Base-by-base conservation (phyloP, 1,284 basidiomycete species). In the Marasmius sp. region DNA sequence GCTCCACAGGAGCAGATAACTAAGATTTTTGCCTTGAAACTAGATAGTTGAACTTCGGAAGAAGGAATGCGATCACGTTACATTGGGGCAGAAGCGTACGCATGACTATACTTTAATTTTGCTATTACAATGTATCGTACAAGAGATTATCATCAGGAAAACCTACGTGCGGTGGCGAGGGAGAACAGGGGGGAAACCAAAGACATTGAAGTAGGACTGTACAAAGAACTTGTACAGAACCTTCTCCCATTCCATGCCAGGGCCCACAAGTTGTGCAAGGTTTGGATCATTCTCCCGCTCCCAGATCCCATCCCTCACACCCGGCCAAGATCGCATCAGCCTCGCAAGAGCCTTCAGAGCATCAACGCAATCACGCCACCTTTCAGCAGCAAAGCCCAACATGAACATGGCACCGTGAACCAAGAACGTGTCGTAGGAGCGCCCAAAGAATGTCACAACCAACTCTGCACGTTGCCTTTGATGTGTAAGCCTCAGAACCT, bases 291-390 rank as follows among this genome's bases (percentile, higher is more conserved):
- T 45, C 9, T 51, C 51, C 2, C 39, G 14, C 0, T 2, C 11
- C 58, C 58, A 60, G 11, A 54, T 45, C 18, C 16, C 2, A 4
- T 37, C 37, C n/a, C 54, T 60, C 12, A 1, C 38, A 0, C 58
- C 50, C 3, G n/a, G 58, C 58, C 58, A 60, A 36, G 50, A 41
- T 12, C 54, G 6, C 50, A 60, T 53, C 10, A 60, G 7, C 4
- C 1, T 0, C 38, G 49, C 50, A 16, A 60, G 34, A 3, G 1
- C 8, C 14, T 41, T 37, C n/a, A 60, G 3, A 1, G 51, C 39
- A 1, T 16, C 14, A 18, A 53, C 34, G 14, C 58, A 11, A 16
- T 60, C 51, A 8, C 1, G 10, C 58, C 58, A 60, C 3, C 34
- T 8, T 2, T 39, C 27, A n/a, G 51, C 37, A 3, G 38, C 27